phyloP scores from a whole-genome alignment of 192 early-diverging fungal genomes.

The Umbelopsis ramanniana region DNA sequence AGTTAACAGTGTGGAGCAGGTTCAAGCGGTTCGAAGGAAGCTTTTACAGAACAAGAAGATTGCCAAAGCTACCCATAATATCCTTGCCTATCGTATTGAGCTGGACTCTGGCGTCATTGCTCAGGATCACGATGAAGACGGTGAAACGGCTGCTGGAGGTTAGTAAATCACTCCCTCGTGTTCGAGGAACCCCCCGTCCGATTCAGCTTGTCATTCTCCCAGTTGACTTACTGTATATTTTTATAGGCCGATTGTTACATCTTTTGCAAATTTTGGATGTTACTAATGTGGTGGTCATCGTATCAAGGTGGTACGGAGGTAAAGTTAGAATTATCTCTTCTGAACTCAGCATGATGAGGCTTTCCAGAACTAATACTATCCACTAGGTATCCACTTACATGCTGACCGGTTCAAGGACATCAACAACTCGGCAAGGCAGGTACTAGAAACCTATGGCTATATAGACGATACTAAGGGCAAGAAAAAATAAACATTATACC shows the following conservation, averaged over 20 bases:
- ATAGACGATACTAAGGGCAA: slow-evolving; percentile 31
- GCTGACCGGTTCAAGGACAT: slow-evolving; percentile 91
- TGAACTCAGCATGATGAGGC: not conserved
- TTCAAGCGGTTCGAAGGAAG: slow-evolving; percentile 55
- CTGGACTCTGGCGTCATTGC: slow-evolving; percentile 53
- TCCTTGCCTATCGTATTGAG: slow-evolving; percentile 83
- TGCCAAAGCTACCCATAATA: slow-evolving; percentile 89
- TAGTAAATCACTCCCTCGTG: slow-evolving; percentile 9
- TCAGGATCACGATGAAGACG: slow-evolving; percentile 93
- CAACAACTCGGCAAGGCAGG: slow-evolving; percentile 77
- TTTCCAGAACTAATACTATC: not conserved
- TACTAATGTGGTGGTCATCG: slow-evolving; percentile 79
- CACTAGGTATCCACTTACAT: slow-evolving; percentile 34
- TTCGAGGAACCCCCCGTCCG: not conserved
- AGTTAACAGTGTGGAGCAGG: slow-evolving; percentile 56
- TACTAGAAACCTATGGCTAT: slow-evolving; percentile 71
- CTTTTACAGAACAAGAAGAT: slow-evolving; percentile 75
- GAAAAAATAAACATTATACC: slow-evolving; percentile 29
- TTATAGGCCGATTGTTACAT: slow-evolving; percentile 67
- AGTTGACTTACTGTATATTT: not conserved
- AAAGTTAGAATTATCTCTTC: slow-evolving; percentile 22
- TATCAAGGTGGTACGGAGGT: slow-evolving; percentile 90
- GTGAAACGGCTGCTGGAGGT: slow-evolving; percentile 90
- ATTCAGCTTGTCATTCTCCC: not conserved
- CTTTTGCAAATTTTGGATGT: slow-evolving; percentile 78